Evolutionary conservation across 495 filamentous ascomycete genomes (phyloP).

Genomic region (Podospora sp.): DNA sequence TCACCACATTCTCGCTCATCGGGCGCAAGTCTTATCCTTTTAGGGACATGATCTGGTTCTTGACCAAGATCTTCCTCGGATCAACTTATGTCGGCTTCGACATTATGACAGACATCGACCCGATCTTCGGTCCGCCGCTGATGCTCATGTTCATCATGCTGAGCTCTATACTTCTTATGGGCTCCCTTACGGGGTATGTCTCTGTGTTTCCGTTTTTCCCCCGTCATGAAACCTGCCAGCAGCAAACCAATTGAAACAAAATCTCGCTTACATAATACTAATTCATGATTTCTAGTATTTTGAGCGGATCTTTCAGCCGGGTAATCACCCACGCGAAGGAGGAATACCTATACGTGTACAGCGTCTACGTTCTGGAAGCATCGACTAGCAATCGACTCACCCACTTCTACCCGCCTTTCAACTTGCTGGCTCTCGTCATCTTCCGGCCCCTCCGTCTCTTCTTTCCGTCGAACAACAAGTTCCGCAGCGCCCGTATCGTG

Average conservation of each 20-base stretch:
- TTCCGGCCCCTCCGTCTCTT: slow-evolving; percentile 83
- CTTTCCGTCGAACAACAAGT: slow-evolving; percentile 64
- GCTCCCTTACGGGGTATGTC: slow-evolving; percentile 71
- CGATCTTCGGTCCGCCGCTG: slow-evolving; percentile 63
- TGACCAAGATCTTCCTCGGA: slow-evolving; percentile 81
- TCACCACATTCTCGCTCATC: slow-evolving; percentile 89
- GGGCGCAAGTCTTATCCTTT: slow-evolving; percentile 75
- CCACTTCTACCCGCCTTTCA: slow-evolving; percentile 76
- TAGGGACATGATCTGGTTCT: slow-evolving; percentile 79
- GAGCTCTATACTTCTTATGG: slow-evolving; percentile 89
- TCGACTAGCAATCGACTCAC: slow-evolving; percentile 78
- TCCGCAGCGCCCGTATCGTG: slow-evolving; percentile 74
- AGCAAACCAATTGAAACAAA: too few species aligned
- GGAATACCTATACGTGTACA: slow-evolving; percentile 83
- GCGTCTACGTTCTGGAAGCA: slow-evolving; percentile 76
- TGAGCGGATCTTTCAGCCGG: slow-evolving; percentile 59
- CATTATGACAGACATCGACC: slow-evolving; percentile 50
- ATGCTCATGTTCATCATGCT: slow-evolving; percentile 84
- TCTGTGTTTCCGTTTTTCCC: too few species aligned
- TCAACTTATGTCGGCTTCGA: slow-evolving; percentile 81
- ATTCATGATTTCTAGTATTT: too few species aligned
- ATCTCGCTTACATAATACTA: too few species aligned
- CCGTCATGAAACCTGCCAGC: too few species aligned
- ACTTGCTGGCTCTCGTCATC: slow-evolving; percentile 79
- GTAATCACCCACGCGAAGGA: slow-evolving; percentile 72